These are phyloP conservation scores for Heliophila coronopifolia DNA, from an alignment of 441 rosid genomes.

Conservation along the genomic window DNA sequence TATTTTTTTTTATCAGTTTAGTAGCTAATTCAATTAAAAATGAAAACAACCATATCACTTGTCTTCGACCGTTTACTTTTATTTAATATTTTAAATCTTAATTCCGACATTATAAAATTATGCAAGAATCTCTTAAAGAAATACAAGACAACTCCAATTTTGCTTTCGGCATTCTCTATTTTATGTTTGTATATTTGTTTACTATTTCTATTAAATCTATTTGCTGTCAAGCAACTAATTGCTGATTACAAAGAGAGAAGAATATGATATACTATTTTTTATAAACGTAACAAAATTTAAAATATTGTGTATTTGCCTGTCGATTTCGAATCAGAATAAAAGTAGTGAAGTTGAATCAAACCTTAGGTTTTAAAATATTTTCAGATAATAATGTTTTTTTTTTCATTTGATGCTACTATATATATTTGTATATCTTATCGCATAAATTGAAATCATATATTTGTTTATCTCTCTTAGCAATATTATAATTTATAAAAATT, in stretches of 20 bases:
- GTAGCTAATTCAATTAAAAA: too few relatives aligned
- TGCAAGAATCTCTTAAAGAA: conserved; percentile 1
- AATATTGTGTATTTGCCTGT: background rate
- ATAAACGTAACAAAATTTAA: too few relatives aligned
- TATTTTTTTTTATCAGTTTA: too few relatives aligned
- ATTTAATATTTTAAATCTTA: background rate
- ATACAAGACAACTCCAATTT: conserved; percentile 15
- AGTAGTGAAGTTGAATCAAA: background rate
- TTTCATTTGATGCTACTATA: too few relatives aligned
- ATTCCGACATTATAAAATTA: background rate
- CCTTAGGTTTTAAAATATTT: too few relatives aligned
- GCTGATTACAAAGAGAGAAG: background rate
- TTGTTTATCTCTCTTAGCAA: too few relatives aligned
- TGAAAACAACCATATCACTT: too few relatives aligned
- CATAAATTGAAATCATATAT: too few relatives aligned
- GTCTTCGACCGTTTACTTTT: too few relatives aligned
- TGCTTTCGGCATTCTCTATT: conserved; percentile 1
- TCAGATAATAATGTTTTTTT: too few relatives aligned
- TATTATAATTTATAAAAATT: too few relatives aligned
- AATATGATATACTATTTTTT: background rate
- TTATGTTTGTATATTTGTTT: background rate
- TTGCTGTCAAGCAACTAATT: background rate
- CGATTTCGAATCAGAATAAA: background rate
- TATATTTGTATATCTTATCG: too few relatives aligned
- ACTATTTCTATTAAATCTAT: background rate